A percentile compares a stretch with the other conserved stretches of the same genome.
These are phyloP conservation scores for Ceratocystis smalleyi DNA, from an alignment of 2,329 filamentous ascomycete species.

Conservation along the genomic window DNA sequence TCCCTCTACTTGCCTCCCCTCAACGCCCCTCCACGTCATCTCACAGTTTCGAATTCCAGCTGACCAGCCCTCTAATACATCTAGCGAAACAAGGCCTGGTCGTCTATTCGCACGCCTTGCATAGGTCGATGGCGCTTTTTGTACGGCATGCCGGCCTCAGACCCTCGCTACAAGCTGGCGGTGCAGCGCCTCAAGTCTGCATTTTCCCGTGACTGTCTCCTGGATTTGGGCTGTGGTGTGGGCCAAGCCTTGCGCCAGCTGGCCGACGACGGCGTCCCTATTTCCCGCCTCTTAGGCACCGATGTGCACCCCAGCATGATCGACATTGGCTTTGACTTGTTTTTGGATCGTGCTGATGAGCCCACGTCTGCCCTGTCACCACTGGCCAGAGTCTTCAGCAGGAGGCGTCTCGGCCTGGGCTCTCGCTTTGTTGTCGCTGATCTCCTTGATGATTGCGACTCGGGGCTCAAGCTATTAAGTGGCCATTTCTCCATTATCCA, in stretches of 20 bases:
- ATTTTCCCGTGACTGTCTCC: constrained; percentile 27
- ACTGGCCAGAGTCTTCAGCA: background rate
- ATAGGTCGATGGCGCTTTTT: constrained; percentile 38
- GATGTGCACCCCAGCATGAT: constrained; percentile 37
- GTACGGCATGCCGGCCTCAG: constrained; percentile 27
- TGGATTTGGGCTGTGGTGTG: constrained; percentile 37
- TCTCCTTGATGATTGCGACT: constrained; percentile 30
- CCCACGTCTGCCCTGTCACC: background rate
- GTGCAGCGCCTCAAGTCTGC: constrained; percentile 28
- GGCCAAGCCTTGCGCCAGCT: constrained; percentile 37
- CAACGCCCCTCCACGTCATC: background rate
- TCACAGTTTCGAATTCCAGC: background rate
- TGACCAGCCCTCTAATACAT: background rate
- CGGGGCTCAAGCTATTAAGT: constrained; percentile 24
- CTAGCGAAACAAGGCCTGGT: constrained; percentile 34
- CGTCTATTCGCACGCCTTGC: constrained; percentile 29
- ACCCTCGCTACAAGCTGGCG: constrained; percentile 30
- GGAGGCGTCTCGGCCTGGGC: constrained; percentile 25
- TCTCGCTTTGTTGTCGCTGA: constrained; percentile 37
- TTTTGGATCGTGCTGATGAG: constrained; percentile 32
- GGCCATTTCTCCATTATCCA: constrained; percentile 34
- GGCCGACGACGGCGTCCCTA: constrained; percentile 33
- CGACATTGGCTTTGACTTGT: constrained; percentile 47
- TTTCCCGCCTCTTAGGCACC: constrained; percentile 33
- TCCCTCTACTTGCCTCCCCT: background rate